Evolutionary conservation across 129 eudicot genomes (phyloP), one percentile per base, ranked within the genome.

Genomic region (Arctium minus): DNA sequence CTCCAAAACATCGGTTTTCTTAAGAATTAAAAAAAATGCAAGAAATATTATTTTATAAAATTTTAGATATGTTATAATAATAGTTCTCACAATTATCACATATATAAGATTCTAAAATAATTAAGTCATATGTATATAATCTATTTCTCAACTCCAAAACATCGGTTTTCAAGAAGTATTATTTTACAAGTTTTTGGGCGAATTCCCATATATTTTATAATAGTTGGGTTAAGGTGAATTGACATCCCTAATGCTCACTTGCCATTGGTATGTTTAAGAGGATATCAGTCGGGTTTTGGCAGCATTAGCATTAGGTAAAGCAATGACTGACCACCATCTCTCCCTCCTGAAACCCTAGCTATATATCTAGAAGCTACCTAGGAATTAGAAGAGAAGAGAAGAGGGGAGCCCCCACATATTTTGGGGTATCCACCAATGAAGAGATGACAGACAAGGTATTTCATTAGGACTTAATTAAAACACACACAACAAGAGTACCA

Each of bases 401-500:
- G 6, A 32, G 30, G 76, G 39, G 87, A 79, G 83, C 84, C 84
- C 87, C 87, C 83, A 79, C 80, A 73, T 79, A 84, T 79, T 79
- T 60, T 40, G 68, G 83, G 83, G 64, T 17, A 73, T 36, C 12
- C 79, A 32, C 83, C 87, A 84, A 84, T 84, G 64, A 84, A 74
- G 35, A 32, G 87, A 42, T 84, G 87, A 84, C 87, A 84, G 83
- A 79, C 76, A 84, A 79, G 68, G 73, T 42, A 77, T 83, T 80
- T 9, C n/a, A 36, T 73, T 10, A 77, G 31, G 74, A 77, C 78
- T 72, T 39, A 22, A 78, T 84, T 83, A 73, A 71, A 83, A 78
- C 74, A 78, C 86, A 83, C 79, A 83, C 79, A 83, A 84, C 84
- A 84, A 84, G 75, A 84, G 35, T 22, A 64, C 70, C 87, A 84